phyloP scores from a whole-genome alignment of 441 rosid species.

The Breynia disticha region DNA sequence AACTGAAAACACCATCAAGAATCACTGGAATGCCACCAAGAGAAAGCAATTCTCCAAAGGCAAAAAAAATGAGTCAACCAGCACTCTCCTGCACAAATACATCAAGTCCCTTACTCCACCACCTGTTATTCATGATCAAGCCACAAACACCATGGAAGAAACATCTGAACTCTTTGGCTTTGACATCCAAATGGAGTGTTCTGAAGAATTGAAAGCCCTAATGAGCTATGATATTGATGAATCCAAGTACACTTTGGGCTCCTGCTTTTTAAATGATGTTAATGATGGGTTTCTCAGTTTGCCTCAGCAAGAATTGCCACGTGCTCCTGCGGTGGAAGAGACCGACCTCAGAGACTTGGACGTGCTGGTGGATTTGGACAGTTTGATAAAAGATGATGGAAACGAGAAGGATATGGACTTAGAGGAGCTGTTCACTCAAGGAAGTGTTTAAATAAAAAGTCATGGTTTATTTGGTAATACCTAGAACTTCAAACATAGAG shows the following conservation, averaged over 20 bases:
- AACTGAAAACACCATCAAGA: constrained; percentile 67
- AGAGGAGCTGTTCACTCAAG: constrained; percentile 26
- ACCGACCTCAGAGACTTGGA: constrained; percentile 3
- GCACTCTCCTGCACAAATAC: constrained; percentile 40
- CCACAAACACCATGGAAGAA: background rate
- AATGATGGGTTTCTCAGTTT: constrained; percentile 11
- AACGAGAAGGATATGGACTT: constrained; percentile 29
- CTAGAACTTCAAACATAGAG: too few species aligned
- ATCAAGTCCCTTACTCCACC: constrained; percentile 30
- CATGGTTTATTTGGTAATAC: background rate
- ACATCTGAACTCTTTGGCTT: background rate
- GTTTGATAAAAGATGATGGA: constrained; percentile 7
- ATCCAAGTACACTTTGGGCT: constrained; percentile 4
- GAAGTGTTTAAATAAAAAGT: background rate
- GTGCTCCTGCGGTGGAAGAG: constrained; percentile 4
- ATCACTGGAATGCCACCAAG: constrained; percentile 87
- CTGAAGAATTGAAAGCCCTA: too few species aligned
- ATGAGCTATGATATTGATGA: background rate
- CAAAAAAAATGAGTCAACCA: constrained; percentile 13
- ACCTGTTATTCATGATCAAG: background rate
- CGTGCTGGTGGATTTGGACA: constrained; percentile 12
- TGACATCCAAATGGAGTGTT: background rate
- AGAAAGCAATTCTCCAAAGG: constrained; percentile 46
- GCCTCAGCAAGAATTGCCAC: constrained; percentile 15
- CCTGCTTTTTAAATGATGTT: constrained; percentile 5